Evolutionary conservation across 108 stramenopile genomes (phyloP), one percentile per base, ranked within the genome.

Genomic region (Pelagomonas calceolata): DNA sequence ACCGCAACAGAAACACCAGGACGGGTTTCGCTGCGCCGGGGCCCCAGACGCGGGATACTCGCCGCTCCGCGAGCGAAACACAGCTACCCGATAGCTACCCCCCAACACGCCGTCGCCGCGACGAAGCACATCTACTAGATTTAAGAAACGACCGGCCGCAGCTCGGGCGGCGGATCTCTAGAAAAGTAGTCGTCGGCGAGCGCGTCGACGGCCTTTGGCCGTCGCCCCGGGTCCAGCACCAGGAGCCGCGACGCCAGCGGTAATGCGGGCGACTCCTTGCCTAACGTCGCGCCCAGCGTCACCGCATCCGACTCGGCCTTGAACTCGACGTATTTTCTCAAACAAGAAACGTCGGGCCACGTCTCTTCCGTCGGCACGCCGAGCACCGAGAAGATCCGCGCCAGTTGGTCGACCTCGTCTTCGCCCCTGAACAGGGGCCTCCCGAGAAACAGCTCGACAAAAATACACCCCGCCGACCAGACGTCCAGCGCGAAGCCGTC

Each of bases 391-490:
- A 87, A 87, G 5, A 87, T 85, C 30, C 79, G 75, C 30, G 64
- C 79, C 10, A 86, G 74, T 74, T 86, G 79, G 73, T 87, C 86
- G 37, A 77, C 81, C 79, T 87, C 86, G 65, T 72, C 78, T 64
- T 84, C 73, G 36, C 86, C 86, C 31, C 60, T 64, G 36, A 72
- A 72, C 5, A 72, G 4, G 4, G 71, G 71, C 71, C 67, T 63
- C 18, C 68, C 30, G 4, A 63, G 34, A 32, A 12, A 17, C 7
- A 60, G 14, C 51, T 99, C 98, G 16, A 91, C 96, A 75, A 99
- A 94, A 75, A 99, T 95, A 66, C 91, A 89, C 31, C 95, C 98
- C 70, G 95, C 82, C 67, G 89, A 88, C 94, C 95, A 99, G 1
- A 92, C 82, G 78, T 97, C 98, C 63, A 97, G 88, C 14, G 91